Percentiles rank a stretch among this genome's conserved stretches.
phyloP scores from a whole-genome alignment of 1,284 basidiomycete species.

The Golubevia pallescens region DNA sequence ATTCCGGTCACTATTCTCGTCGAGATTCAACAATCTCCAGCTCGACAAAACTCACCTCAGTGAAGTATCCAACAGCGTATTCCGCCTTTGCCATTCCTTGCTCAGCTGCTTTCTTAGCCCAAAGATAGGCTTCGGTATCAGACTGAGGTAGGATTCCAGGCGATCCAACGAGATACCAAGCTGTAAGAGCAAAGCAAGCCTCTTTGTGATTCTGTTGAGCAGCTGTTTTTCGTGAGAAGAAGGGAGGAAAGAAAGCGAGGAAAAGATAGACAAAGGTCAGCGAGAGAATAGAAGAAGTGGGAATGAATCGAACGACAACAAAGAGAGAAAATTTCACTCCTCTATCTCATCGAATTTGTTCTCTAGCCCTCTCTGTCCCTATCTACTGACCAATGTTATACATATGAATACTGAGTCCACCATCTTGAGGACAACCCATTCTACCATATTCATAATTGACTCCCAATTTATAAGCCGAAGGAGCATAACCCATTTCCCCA shows the following conservation, averaged over 20 bases:
- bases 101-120: slow-evolving; percentile 63
- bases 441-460: slow-evolving; percentile 99
- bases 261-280: slow-evolving; percentile 7
- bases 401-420: slow-evolving; percentile 96
- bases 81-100: slow-evolving; percentile 62
- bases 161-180: slow-evolving; percentile 98
- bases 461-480: slow-evolving; percentile 91
- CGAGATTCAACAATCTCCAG: too few species aligned
- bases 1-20: background rate
- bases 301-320: too few species aligned
- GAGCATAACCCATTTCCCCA: slow-evolving; percentile 92
- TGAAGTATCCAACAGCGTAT: slow-evolving; percentile 97
- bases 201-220: slow-evolving; percentile 96
- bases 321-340: slow-evolving; percentile 6
- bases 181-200: slow-evolving; percentile 95
- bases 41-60: slow-evolving; percentile 74
- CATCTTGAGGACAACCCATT: slow-evolving; percentile 97
- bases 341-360: too few species aligned
- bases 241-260: slow-evolving; percentile 17
- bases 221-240: too few species aligned
- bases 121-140: slow-evolving; percentile 88
- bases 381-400: slow-evolving; percentile 68
- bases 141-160: slow-evolving; percentile 96
- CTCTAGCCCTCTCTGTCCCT: too few species aligned
- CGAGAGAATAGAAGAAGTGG: too few species aligned